Conservation (phyloP, 164 flowering plant species). For the Litsea cubeba region DNA sequence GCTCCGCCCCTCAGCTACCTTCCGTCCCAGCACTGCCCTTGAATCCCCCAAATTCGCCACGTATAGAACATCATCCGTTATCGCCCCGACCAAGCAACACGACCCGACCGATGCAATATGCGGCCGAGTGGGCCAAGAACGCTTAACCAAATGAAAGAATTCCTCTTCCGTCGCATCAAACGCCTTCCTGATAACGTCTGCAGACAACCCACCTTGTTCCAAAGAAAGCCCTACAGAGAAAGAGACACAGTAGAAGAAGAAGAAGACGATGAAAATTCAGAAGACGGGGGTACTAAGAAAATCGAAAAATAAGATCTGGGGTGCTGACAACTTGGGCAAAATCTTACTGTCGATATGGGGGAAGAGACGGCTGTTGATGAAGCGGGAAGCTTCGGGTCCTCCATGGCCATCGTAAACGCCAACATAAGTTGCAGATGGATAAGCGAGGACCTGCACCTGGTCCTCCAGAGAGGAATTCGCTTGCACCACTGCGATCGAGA, state of each 20-base stretch:
- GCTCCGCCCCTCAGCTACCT: slow-evolving; percentile 11
- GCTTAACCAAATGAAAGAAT: slow-evolving; percentile 37
- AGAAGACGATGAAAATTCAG: neutral
- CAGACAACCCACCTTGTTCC: slow-evolving; percentile 43
- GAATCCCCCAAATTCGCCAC: slow-evolving; percentile 51
- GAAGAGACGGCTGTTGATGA: slow-evolving; percentile 45
- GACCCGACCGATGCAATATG: slow-evolving; percentile 48
- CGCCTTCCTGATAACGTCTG: slow-evolving; percentile 40
- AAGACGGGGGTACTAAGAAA: neutral
- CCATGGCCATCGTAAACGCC: slow-evolving; percentile 73
- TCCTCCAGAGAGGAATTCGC: slow-evolving; percentile 53
- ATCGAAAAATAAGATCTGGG: neutral
- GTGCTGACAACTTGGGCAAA: neutral
- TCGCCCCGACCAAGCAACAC: slow-evolving; percentile 45
- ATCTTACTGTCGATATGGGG: slow-evolving; percentile 28
- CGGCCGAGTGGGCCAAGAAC: slow-evolving; percentile 29
- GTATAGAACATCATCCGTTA: slow-evolving; percentile 34
- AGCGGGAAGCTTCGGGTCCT: slow-evolving; percentile 62
- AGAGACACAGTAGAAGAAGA: neutral
- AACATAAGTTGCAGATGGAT: slow-evolving; percentile 44
- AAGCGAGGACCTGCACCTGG: slow-evolving; percentile 53
- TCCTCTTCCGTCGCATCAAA: slow-evolving; percentile 41
- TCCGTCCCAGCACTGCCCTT: slow-evolving; percentile 40
- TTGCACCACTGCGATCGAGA: slow-evolving; percentile 61
- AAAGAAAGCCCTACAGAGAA: slow-evolving; percentile 24